Percentiles rank a stretch among this genome's conserved stretches.
phyloP scores from a whole-genome alignment of 106 monocot species.

The Platanthera guangdongensis region DNA sequence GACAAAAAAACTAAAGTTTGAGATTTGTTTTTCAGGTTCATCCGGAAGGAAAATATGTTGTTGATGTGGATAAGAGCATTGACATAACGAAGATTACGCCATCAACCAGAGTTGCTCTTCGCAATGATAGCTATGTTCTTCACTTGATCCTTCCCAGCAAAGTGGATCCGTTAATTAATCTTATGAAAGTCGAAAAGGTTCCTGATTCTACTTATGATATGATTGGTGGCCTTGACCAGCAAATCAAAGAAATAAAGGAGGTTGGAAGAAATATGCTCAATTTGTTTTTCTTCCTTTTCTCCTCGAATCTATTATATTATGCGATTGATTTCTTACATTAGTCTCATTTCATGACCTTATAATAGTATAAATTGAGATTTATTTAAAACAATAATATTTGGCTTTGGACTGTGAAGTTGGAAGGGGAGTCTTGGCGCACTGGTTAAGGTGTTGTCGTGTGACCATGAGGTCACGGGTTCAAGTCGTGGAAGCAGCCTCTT shows the following conservation, averaged over 20 bases:
- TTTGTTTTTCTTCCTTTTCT: too few species aligned
- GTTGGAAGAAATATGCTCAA: background rate
- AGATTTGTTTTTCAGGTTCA: constrained; percentile 50
- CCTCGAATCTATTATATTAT: too few species aligned
- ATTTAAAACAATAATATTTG: too few species aligned
- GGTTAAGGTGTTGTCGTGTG: too few species aligned
- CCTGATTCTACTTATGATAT: constrained; percentile 68
- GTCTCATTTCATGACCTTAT: too few species aligned
- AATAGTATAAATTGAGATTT: too few species aligned
- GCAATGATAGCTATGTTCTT: constrained; percentile 91
- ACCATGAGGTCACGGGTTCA: too few species aligned
- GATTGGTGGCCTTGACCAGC: constrained; percentile 97
- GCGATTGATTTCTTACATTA: too few species aligned
- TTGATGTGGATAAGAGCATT: constrained; percentile 88
- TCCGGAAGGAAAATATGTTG: constrained; percentile 96
- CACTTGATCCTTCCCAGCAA: constrained; percentile 90
- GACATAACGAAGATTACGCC: constrained; percentile 96
- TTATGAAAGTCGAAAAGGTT: constrained; percentile 66
- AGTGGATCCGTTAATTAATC: constrained; percentile 91
- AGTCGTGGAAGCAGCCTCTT: too few species aligned
- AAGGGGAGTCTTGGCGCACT: too few species aligned
- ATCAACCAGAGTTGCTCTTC: constrained; percentile 89
- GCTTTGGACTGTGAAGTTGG: too few species aligned
- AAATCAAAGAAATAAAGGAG: constrained; percentile 96
- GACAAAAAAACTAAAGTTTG: too few species aligned